Base-by-base conservation (phyloP, 176 grass and related monocot genomes). In the Aegilops umbellulata region DNA sequence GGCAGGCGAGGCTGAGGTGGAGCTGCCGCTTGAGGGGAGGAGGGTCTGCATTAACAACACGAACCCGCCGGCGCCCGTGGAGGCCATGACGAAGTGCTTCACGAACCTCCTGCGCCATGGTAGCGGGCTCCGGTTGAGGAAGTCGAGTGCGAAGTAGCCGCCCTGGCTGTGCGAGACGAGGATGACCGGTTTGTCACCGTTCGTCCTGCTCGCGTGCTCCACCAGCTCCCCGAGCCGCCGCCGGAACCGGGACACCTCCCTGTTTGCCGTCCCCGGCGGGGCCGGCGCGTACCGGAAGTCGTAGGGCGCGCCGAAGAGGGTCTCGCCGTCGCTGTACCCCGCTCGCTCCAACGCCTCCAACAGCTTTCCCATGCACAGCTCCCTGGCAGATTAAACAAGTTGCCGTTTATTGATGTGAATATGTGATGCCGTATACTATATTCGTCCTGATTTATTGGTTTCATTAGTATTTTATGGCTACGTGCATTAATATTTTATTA, bases 231-330 rank as follows among this genome's bases (percentile, higher is more conserved):
- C 0, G 2, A 85, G 83, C 0, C 29, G 10, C 3, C 35, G 60
- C 1, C 25, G 23, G 64, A 79, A 79, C n/a, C 16, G 32, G 7
- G 47, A 29, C 46, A 79, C 41, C 74, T 16, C 75, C n/a, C 70
- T 60, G 22, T 13, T 58, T 1, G 89, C 81, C 57, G 14, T 66
- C 26, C 89, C 67, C 4, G 51, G 60, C 24, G 89, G 60, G 6
- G 76, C 64, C 2, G 82, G 61, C 36, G 81, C 76, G 13, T 87
- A 67, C 3, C 85, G 85, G 67, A 84, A 91, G 81, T 91, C 89
- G 68, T 87, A 91, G 9, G 89, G 81, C 4, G 81, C 89, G 76
- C 89, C 89, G 46, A 87, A 87, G 12, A 91, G 67, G 67, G 17
- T 87, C 57, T 69, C 3, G 15, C 89, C 81, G 7, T 84, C 85